Evolutionary conservation across 495 filamentous ascomycete species (phyloP), one percentile per base, ranked within the genome.

Genomic region (Astrocystis sublimbata): DNA sequence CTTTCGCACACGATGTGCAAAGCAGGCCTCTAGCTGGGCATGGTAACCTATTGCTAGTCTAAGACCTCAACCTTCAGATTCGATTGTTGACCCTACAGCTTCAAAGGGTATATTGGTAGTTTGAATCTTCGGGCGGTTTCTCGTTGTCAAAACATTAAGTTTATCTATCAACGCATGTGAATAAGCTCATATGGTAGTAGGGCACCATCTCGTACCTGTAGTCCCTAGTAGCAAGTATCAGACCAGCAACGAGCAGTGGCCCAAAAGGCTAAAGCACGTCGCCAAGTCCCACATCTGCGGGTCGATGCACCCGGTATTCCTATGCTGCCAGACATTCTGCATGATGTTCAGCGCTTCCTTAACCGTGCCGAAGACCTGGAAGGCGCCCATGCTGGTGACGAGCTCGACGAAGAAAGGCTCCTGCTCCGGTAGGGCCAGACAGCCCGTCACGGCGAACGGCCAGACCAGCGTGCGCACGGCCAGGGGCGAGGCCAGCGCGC

Each of bases 161-260:
- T n/a, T n/a, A n/a, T n/a, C n/a, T n/a, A n/a, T n/a, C n/a, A n/a
- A n/a, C n/a, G n/a, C n/a, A n/a, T n/a, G n/a, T n/a, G n/a, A n/a
- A n/a, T n/a, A n/a, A n/a, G n/a, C n/a, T n/a, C n/a, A n/a, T n/a
- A n/a, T n/a, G n/a, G n/a, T n/a, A n/a, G n/a, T n/a, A n/a, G n/a
- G n/a, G n/a, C n/a, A n/a, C n/a, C n/a, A n/a, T n/a, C n/a, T n/a
- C 33, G 33, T 36, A 36, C 13, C 33, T 36, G 33, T n/a, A n/a
- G n/a, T n/a, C n/a, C n/a, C n/a, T n/a, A n/a, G n/a, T n/a, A n/a
- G n/a, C n/a, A n/a, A n/a, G n/a, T n/a, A 4, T 59, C 43, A 59
- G 38, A 80, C 67, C 51, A 82, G 63, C 50, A 82, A 61, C 3
- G 76, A 65, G 10, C 72, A 53, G 60, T 71, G 67, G 17, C 70